Conservation (phyloP, 805 yeast genomes). For the Candida maris region DNA sequence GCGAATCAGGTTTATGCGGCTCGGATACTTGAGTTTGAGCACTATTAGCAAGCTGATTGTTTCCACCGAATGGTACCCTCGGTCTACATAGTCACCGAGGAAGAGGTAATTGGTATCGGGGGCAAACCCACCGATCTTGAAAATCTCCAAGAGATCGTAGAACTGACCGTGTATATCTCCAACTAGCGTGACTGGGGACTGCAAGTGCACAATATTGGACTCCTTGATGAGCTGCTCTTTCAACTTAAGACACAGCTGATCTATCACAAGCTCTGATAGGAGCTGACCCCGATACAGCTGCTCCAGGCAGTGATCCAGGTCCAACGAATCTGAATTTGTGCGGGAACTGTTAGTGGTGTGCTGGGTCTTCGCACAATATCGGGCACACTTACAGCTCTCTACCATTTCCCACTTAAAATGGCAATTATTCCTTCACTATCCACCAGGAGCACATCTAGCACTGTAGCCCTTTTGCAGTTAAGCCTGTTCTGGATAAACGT, state of each 20-base stretch:
- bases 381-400: conserved; percentile 1
- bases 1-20: conserved; percentile 73
- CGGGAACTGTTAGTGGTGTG: neutral
- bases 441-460: too few relatives aligned
- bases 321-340: conserved; percentile 30
- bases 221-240: conserved; percentile 78
- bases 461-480: too few relatives aligned
- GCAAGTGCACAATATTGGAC: conserved; percentile 81
- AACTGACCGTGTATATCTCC: conserved; percentile 99
- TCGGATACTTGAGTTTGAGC: conserved; percentile 83
- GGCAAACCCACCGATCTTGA: conserved; percentile 87
- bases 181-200: conserved; percentile 88
- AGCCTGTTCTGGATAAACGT: too few relatives aligned
- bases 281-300: conserved; percentile 59
- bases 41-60: conserved; percentile 82
- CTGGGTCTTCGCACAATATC: neutral
- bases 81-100: conserved; percentile 93
- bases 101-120: conserved; percentile 93
- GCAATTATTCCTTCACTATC: neutral
- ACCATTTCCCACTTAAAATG: too few relatives aligned
- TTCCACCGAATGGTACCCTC: conserved; percentile 92
- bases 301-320: conserved; percentile 70
- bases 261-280: conserved; percentile 66
- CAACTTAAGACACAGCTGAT: conserved; percentile 71
- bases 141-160: conserved; percentile 88